These are phyloP conservation scores for Colletotrichum musicola DNA, from an alignment of 2,329 filamentous ascomycete genomes.

Conservation along the genomic window DNA sequence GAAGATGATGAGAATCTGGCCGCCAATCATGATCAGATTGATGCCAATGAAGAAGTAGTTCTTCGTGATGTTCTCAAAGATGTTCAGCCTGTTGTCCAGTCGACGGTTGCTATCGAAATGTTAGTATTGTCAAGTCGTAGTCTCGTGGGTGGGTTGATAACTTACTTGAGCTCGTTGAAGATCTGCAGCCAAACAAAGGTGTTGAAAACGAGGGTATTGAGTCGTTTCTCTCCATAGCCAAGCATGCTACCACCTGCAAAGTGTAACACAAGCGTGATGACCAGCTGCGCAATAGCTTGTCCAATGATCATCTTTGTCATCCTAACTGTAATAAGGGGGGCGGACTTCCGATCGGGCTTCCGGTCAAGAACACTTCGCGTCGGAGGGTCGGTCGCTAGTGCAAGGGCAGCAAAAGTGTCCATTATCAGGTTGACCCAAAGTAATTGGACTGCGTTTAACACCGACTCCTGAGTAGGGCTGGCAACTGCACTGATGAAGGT, in stretches of 20 bases:
- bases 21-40: constrained; percentile 84
- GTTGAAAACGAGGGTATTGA: constrained; percentile 83
- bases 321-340: constrained; percentile 32
- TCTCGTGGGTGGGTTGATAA: constrained; percentile 62
- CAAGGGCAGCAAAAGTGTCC: constrained; percentile 71
- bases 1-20: constrained; percentile 87
- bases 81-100: constrained; percentile 88
- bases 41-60: constrained; percentile 89
- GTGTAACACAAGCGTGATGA: constrained; percentile 59
- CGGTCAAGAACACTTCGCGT: constrained; percentile 49
- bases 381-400: constrained; percentile 54
- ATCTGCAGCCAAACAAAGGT: constrained; percentile 93
- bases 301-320: constrained; percentile 77
- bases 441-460: constrained; percentile 71
- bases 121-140: constrained; percentile 47
- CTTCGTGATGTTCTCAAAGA: constrained; percentile 83
- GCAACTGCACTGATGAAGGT: constrained; percentile 71
- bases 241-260: constrained; percentile 24
- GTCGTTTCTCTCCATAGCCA: constrained; percentile 56
- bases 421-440: constrained; percentile 75
- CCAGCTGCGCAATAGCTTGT: constrained; percentile 71
- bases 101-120: constrained; percentile 73
- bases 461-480: constrained; percentile 61
- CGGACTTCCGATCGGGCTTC: constrained; percentile 60
- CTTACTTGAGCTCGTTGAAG: constrained; percentile 59